Evolutionary conservation across 345 rosid species (phyloP), one percentile per base, ranked within the genome.

Genomic region (Linum lewisii): DNA sequence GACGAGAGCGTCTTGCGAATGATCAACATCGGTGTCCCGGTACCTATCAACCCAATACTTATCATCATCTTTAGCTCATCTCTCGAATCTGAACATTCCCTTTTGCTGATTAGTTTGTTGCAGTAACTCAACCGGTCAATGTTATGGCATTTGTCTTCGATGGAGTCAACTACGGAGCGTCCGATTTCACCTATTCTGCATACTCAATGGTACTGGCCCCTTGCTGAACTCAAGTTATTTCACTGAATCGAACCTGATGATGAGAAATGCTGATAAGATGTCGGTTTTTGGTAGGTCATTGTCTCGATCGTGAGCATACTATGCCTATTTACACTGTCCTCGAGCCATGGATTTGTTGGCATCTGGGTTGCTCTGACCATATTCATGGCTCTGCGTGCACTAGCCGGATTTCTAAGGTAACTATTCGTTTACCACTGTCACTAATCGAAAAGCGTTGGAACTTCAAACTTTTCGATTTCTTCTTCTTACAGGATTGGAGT

Each of bases 251-350:
- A n/a, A n/a, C n/a, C n/a, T n/a, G n/a, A n/a, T n/a, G n/a, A n/a
- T n/a, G n/a, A n/a, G n/a, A n/a, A n/a, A n/a, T n/a, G n/a, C n/a
- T 20, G 13, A 14, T 52, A 20, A 21, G 24, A 21, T 10, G 5
- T n/a, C 65, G 77, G 85, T 71, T 73, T 59, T 16, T 54, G 49
- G 80, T 75, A 58, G 69, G n/a, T n/a, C n/a, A n/a, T n/a, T n/a
- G n/a, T n/a, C n/a, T n/a, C 78, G 15, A 22, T 57, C 56, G 8
- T 64, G 21, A 80, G 80, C 75, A 69, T 68, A 13, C 11, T 34
- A 3, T 21, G 56, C 66, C 71, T 80, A 51, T 61, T 68, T 57
- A 24, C 37, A 11, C 66, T 73, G 24, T 70, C 80, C 36, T 54
- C 71, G 5, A 63, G 67, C 58, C 60, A 61, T 13, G 80, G 80